Base-by-base conservation (phyloP, 1,139 yeast species). In the Pichia terricola region DNA sequence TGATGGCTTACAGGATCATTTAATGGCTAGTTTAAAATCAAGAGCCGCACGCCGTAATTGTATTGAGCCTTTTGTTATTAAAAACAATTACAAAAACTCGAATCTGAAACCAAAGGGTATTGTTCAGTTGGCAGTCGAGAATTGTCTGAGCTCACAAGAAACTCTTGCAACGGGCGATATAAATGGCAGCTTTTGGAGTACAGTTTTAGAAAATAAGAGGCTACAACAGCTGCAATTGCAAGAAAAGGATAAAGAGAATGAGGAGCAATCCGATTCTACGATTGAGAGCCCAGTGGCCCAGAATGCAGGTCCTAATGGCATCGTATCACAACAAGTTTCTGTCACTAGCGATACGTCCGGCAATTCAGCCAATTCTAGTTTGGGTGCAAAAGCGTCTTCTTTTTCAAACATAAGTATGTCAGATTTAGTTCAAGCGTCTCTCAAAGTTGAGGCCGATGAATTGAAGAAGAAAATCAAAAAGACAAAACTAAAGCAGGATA, bases 1-100 rank as follows among this genome's bases (percentile, higher is more conserved):
- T 7, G 35, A 31, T 26, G 28, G 10, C 16, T 25, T 43, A 10
- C 26, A 37, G 11, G 6, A 31, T 8, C 46, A 43, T 40, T 33
- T 43, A 6, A 26, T 22, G 4, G 4, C 27, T 33, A 39, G n/a
- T 39, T 27, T 26, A 39, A 34, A 27, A 11, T 27, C n/a, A 28
- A 35, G 5, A 33, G 33, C 26, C 3, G 22, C 22, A 16, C 22
- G 22, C 22, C 22, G 22, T 2, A 26, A 37, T 16, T 26, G 33
- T 26, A 27, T 28, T 4, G 33, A n/a, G 4, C 7, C 16, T n/a
- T 26, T 33, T 9, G 3, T 26, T 11, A 8, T 2, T 8, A 30
- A 30, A 8, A 30, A 30, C 10, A 30, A 10, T 30, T 30, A 8
- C 10, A 30, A 8, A 30, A 30, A 30, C 7, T 30, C 10, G 10